These are phyloP conservation scores for Leishmania amazonensis DNA, from an alignment of 208 protist species.

Conservation along the genomic window DNA sequence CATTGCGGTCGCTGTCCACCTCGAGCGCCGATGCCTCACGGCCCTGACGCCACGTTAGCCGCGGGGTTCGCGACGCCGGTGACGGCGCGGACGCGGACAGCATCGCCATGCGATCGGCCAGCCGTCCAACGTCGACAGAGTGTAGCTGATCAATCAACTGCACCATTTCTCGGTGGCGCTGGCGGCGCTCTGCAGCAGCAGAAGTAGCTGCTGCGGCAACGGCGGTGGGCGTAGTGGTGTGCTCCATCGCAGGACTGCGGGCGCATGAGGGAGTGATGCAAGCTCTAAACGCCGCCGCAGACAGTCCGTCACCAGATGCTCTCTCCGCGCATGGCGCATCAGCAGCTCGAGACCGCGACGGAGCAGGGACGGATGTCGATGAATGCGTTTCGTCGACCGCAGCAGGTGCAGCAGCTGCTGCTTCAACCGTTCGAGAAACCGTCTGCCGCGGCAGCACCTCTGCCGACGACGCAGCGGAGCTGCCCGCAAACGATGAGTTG, in stretches of 20 bases:
- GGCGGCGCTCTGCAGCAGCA: not conserved
- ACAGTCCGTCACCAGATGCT: not conserved
- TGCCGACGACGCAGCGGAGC: not conserved
- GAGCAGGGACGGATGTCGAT: not conserved
- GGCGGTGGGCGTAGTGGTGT: not conserved
- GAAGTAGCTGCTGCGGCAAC: not conserved
- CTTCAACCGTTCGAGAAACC: not conserved
- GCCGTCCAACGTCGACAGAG: constrained; percentile 27
- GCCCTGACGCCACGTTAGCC: constrained; percentile 17
- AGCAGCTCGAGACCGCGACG: not conserved
- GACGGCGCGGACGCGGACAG: constrained; percentile 5
- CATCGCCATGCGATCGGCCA: constrained; percentile 21
- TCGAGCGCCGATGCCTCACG: not conserved
- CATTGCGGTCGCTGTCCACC: not conserved
- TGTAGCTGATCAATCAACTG: constrained; percentile 43
- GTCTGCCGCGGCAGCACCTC: not conserved
- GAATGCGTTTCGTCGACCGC: not conserved
- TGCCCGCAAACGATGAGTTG: not conserved
- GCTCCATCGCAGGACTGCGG: not conserved
- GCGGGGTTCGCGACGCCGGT: constrained; percentile 1
- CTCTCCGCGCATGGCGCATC: not conserved
- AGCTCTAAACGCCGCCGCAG: not conserved
- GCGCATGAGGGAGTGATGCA: not conserved
- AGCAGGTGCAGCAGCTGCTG: not conserved
- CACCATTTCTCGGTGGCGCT: constrained; percentile 29